A percentile compares a stretch with the other conserved stretches of the same genome.
phyloP scores from a whole-genome alignment of 208 protist genomes.

The Leishmania tropica region DNA sequence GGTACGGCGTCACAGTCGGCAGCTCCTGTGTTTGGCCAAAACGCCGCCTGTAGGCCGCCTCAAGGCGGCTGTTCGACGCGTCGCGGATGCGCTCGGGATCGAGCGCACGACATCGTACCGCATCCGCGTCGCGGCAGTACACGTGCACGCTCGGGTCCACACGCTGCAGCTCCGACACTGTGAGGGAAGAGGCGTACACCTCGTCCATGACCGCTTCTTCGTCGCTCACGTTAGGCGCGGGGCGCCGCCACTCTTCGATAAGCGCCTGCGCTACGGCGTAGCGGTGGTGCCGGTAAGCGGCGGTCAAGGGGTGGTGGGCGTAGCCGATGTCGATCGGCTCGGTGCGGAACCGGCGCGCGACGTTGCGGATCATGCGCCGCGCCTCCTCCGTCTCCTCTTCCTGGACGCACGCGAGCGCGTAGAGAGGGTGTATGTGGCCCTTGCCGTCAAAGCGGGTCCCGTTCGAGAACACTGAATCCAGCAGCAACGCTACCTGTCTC shows the following conservation, averaged over 20 bases:
- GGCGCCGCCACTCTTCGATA: slow-evolving; percentile 21
- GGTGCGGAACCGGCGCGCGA: slow-evolving; percentile 18
- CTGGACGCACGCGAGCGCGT: slow-evolving; percentile 23
- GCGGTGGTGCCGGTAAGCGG: slow-evolving; percentile 48
- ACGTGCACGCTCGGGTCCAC: slow-evolving; percentile 43
- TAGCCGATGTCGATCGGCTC: slow-evolving; percentile 38
- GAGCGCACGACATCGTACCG: slow-evolving; percentile 32
- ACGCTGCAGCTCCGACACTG: slow-evolving; percentile 31
- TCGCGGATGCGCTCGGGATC: slow-evolving; percentile 28
- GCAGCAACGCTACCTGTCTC: background rate
- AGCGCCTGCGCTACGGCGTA: slow-evolving; percentile 35
- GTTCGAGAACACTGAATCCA: slow-evolving; percentile 5
- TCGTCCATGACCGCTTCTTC: slow-evolving; percentile 39
- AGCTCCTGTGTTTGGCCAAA: slow-evolving; percentile 8
- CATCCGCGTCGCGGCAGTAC: slow-evolving; percentile 37
- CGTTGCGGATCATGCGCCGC: slow-evolving; percentile 23
- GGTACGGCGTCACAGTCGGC: slow-evolving; percentile 8
- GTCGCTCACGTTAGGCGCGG: background rate
- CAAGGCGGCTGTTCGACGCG: slow-evolving; percentile 33
- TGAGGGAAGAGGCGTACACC: slow-evolving; percentile 50
- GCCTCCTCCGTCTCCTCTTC: slow-evolving; percentile 31
- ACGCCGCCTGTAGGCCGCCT: slow-evolving; percentile 20
- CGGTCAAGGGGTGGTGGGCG: slow-evolving; percentile 60
- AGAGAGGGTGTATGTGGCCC: slow-evolving; percentile 21
- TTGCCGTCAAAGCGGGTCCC: slow-evolving; percentile 1